Evolutionary conservation across 176 grass and related monocot species (phyloP), one percentile per base, ranked within the genome.

Genomic region (Phoenix dactylifera): DNA sequence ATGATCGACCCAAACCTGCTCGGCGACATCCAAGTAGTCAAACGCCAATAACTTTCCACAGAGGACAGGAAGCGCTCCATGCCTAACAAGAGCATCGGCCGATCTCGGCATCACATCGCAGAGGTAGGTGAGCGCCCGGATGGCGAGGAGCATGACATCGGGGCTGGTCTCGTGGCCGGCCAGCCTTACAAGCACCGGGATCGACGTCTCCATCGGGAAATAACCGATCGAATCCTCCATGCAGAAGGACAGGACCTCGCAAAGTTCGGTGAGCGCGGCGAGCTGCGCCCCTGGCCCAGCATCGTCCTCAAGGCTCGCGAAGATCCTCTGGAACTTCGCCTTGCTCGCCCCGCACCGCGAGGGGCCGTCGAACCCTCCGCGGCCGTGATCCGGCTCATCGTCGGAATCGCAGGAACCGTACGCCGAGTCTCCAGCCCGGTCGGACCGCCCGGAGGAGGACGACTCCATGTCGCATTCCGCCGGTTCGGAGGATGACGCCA

Each of bases 211-310:
- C 24, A 60, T 69, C 6, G 87, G 87, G 69, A 92, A 79, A 71
- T 88, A 83, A 0, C 73, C 66, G 6, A 67, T 48, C 14, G 62
- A 64, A 49, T 88, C 87, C 79, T 98, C 93, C 5, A 59, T 39
- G 65, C 78, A 91, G 81, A 98, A 98, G 55, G 93, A 98, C 51
- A 98, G 80, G 67, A 75, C 87, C 81, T 98, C 84, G 63, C 93
- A 98, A 50, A 98, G 93, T 70, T 92, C 84, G 29, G 60, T 88
- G 48, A 98, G 84, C 74, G 73, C 76, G 24, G 52, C 62, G 16
- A 85, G 20, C 58, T 78, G 55, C 26, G 73, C 58, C 57, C 55
- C 75, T 25, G 64, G 70, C 16, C 58, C 80, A 10, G 70, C 70
- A 25, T 63, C 76, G 10, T 84, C 79, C 28, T 80, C 80, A 16